Conservation (phyloP, 306 rosid species). For the Cicer bijugum region DNA sequence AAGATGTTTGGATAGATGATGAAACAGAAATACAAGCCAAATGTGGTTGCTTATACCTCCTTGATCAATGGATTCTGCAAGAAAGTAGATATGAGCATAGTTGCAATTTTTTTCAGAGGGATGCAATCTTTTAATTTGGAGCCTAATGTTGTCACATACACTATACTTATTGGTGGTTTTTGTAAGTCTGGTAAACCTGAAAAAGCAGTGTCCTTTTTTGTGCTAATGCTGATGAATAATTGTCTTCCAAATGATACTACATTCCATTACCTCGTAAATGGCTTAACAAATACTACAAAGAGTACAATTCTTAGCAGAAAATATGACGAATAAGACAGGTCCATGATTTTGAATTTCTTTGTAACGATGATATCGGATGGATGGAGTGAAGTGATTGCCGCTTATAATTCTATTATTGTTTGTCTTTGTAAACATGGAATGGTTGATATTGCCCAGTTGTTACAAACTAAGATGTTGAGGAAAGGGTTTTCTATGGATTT, state of each 20-base stretch:
- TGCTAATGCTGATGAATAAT: no score
- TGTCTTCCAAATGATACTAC: no score
- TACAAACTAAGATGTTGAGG: no score
- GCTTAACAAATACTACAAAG: constrained; percentile 53
- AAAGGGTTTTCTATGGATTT: constrained; percentile 42
- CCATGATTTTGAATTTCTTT: background rate
- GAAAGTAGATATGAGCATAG: constrained; percentile 56
- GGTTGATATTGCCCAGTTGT: no score
- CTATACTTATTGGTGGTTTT: no score
- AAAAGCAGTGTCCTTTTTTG: no score
- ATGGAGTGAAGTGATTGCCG: constrained; percentile 57
- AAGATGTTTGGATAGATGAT: constrained; percentile 65
- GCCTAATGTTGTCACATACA: no score
- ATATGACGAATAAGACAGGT: constrained; percentile 43
- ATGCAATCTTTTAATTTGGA: constrained; percentile 54
- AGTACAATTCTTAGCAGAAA: constrained; percentile 33
- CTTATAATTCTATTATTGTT: constrained; percentile 48
- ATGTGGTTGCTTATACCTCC: constrained; percentile 74
- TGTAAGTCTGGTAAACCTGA: no score
- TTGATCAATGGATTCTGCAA: constrained; percentile 72
- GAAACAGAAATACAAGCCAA: constrained; percentile 65
- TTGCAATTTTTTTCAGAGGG: constrained; percentile 43
- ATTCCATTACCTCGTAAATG: no score
- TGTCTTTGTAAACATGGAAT: no score
- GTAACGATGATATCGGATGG: constrained; percentile 69